phyloP scores from a whole-genome alignment of 2,329 filamentous ascomycete species.

The Samsoniella hepiali region DNA sequence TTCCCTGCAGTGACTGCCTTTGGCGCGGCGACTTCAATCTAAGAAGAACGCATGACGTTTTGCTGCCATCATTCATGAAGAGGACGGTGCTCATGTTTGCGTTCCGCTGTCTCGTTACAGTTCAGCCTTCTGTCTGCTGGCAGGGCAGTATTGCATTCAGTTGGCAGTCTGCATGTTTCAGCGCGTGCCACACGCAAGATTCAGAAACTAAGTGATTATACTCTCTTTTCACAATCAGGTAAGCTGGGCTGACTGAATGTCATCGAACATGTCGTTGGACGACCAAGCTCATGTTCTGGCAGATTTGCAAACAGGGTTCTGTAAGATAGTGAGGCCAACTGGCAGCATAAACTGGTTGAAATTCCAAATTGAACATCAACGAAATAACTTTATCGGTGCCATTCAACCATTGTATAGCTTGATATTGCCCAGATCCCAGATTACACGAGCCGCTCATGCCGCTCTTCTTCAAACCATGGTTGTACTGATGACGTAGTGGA shows the following conservation, averaged over 20 bases:
- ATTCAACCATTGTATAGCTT: neutral
- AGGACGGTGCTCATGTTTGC: neutral
- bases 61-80: neutral
- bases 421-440: too few species aligned
- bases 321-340: neutral
- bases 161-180: neutral
- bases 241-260: neutral
- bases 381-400: too few species aligned
- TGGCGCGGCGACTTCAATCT: neutral
- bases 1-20: neutral
- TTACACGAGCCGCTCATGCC: too few species aligned
- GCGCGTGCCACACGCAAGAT: too few species aligned
- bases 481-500: conserved; percentile 7
- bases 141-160: neutral
- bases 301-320: neutral
- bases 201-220: neutral
- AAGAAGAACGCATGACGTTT: neutral
- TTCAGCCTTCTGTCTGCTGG: neutral
- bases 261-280: neutral
- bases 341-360: too few species aligned
- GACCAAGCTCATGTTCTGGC: too few species aligned
- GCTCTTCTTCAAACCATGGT: neutral
- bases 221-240: too few species aligned
- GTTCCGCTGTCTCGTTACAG: neutral
- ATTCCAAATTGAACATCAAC: too few species aligned